phyloP scores from a whole-genome alignment of 78 protist genomes.

The Dictyostelium capitatum region DNA sequence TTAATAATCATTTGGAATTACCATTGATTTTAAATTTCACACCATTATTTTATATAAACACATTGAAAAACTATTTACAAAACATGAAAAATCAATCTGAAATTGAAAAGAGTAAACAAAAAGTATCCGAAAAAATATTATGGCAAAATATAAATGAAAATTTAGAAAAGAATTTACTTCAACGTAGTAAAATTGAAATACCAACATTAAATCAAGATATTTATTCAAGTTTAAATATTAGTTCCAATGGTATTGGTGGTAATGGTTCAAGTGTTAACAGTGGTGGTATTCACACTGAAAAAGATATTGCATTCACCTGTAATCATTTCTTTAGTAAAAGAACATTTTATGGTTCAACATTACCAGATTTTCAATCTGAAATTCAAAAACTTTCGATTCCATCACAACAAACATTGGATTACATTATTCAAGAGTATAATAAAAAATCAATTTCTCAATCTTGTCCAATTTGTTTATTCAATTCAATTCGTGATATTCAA shows the following conservation, averaged over 20 bases:
- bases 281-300: background rate
- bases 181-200: constrained; percentile 74
- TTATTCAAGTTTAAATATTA: background rate
- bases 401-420: constrained; percentile 14
- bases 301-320: constrained; percentile 73
- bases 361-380: constrained; percentile 68
- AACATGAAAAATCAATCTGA: constrained; percentile 31
- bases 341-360: constrained; percentile 29
- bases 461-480: constrained; percentile 68
- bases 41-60: constrained; percentile 23
- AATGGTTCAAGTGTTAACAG: no score
- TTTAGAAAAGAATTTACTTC: constrained; percentile 46
- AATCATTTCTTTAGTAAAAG: constrained; percentile 65
- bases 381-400: constrained; percentile 33
- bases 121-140: constrained; percentile 63
- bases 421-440: constrained; percentile 49
- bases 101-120: constrained; percentile 60
- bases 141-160: constrained; percentile 63
- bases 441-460: constrained; percentile 59
- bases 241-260: background rate
- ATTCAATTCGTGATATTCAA: constrained; percentile 44
- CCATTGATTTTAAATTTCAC: constrained; percentile 56
- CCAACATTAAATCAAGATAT: constrained; percentile 36
- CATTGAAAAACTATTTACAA: constrained; percentile 54
- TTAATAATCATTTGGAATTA: background rate